A percentile compares a stretch with the other conserved stretches of the same genome.
phyloP scores from a whole-genome alignment of 2,329 filamentous ascomycete species.

The Gremmenia infestans region DNA sequence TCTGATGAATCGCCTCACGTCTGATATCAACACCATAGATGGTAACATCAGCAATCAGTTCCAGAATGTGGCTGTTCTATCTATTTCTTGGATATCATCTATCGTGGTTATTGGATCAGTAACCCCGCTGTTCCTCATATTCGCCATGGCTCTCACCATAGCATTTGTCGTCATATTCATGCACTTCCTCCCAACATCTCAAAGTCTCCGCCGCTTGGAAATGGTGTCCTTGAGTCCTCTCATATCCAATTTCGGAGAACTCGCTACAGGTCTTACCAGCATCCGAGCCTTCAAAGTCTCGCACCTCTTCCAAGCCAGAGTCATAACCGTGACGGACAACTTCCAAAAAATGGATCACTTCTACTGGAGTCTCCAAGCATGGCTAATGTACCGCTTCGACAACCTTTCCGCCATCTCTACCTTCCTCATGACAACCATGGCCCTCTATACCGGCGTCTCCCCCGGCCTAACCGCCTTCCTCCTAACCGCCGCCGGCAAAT shows the following conservation, averaged over 20 bases:
- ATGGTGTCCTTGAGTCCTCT: conserved; percentile 86
- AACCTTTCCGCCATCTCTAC: conserved; percentile 67
- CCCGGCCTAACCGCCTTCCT: conserved; percentile 82
- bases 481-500: conserved; percentile 64
- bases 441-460: conserved; percentile 68
- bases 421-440: conserved; percentile 67
- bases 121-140: conserved; percentile 70
- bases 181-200: conserved; percentile 75
- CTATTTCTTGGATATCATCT: conserved; percentile 67
- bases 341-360: conserved; percentile 97
- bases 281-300: conserved; percentile 81
- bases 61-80: conserved; percentile 63
- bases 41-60: conserved; percentile 76
- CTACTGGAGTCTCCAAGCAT: conserved; percentile 84
- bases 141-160: conserved; percentile 62
- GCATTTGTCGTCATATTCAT: conserved; percentile 71
- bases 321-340: conserved; percentile 75
- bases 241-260: conserved; percentile 87
- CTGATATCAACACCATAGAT: conserved; percentile 85
- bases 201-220: conserved; percentile 76
- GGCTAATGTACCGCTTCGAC: conserved; percentile 79
- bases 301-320: conserved; percentile 70
- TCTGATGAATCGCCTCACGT: conserved; percentile 87
- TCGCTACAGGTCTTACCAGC: conserved; percentile 80
- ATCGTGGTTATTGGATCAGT: conserved; percentile 74